Conservation (phyloP, 306 rosid species). For the Trifolium subterraneum region DNA sequence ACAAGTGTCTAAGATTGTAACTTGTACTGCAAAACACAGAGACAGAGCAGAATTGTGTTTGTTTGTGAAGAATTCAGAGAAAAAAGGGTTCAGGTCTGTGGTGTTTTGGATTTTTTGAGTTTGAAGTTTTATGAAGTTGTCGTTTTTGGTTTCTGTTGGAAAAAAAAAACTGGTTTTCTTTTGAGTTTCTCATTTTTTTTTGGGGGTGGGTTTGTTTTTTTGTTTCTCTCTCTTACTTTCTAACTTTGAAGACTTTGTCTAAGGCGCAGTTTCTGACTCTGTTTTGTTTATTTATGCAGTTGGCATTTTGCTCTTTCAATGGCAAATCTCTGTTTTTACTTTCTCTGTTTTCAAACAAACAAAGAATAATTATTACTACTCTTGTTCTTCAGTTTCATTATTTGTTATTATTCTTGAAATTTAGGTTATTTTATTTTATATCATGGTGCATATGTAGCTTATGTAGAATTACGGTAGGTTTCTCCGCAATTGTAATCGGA, state of each 20-base stretch:
- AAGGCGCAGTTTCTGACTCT: not conserved
- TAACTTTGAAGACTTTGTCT: not conserved
- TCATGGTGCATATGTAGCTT: too few species aligned
- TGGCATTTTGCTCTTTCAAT: not conserved
- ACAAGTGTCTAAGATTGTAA: slow-evolving; percentile 35
- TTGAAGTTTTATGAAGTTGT: not conserved
- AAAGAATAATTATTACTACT: too few species aligned
- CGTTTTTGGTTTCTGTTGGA: not conserved
- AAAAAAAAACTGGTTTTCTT: too few species aligned
- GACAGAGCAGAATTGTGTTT: slow-evolving; percentile 19
- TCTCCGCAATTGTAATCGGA: too few species aligned
- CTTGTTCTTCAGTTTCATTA: too few species aligned
- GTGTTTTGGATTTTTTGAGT: not conserved
- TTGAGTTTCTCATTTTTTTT: too few species aligned
- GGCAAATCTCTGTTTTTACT: not conserved
- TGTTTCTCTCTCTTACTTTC: not conserved
- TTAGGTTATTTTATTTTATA: too few species aligned
- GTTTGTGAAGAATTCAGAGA: not conserved
- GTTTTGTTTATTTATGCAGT: not conserved
- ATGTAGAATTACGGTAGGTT: too few species aligned
- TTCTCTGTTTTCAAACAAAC: not conserved
- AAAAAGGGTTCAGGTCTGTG: not conserved
- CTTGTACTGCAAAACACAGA: slow-evolving; percentile 26
- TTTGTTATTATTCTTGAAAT: too few species aligned
- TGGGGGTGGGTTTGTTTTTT: too few species aligned